Evolutionary conservation across 345 rosid genomes (phyloP).

Genomic region (Aethionema arabicum): DNA sequence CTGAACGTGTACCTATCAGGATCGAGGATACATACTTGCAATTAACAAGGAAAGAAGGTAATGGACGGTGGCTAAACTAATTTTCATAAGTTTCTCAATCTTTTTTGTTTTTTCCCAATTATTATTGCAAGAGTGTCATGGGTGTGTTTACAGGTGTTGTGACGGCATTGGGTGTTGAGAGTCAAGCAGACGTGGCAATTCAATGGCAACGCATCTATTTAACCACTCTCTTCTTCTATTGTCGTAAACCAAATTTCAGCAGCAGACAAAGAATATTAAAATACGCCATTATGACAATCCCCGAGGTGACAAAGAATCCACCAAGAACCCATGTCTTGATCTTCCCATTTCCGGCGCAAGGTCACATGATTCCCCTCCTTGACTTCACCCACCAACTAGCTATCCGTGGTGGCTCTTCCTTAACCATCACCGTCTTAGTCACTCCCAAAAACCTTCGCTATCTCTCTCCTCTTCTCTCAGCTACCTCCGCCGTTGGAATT

Average conservation of each 20-base stretch:
- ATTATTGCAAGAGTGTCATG: no score
- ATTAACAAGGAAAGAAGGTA: conserved; percentile 16
- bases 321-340: conserved; percentile 33
- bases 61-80: conserved; percentile 1
- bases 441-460: conserved; percentile 44
- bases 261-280: not conserved
- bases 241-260: not conserved
- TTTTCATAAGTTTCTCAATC: not conserved
- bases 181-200: not conserved
- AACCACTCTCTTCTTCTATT: conserved; percentile 3
- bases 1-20: conserved; percentile 33
- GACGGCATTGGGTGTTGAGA: not conserved
- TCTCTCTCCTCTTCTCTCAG: conserved; percentile 36
- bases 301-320: not conserved
- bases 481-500: conserved; percentile 20
- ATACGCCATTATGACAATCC: conserved; percentile 18
- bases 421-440: conserved; percentile 39
- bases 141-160: conserved; percentile 13
- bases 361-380: conserved; percentile 47
- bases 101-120: conserved; percentile 3
- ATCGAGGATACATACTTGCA: not conserved
- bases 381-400: conserved; percentile 42
- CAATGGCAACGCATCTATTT: conserved; percentile 11
- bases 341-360: conserved; percentile 51
- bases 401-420: conserved; percentile 25